Conservation (phyloP, 2,329 filamentous ascomycete species). For the Apiospora rasikravindrae region DNA sequence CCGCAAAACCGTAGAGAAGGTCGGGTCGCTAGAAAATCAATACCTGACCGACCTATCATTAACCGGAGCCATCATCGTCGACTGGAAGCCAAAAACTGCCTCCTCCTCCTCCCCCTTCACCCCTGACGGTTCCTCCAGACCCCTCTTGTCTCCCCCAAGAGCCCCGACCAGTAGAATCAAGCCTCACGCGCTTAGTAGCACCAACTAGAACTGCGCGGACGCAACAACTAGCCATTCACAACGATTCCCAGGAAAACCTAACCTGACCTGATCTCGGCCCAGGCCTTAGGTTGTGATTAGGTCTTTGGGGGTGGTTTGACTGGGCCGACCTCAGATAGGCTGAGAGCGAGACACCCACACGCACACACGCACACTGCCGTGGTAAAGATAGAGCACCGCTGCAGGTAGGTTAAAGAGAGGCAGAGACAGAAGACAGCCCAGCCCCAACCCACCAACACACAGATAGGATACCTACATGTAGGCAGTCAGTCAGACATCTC, state of each 20-base stretch:
- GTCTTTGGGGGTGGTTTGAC: constrained; percentile 16
- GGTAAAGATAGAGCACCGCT: constrained; percentile 10
- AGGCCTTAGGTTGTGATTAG: constrained; percentile 12
- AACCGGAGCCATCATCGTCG: not conserved
- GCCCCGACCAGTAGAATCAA: constrained; percentile 7
- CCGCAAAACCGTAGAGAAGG: not conserved
- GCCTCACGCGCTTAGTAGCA: constrained; percentile 16
- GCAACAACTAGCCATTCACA: constrained; percentile 12
- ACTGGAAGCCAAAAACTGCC: not conserved
- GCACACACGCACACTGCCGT: not conserved
- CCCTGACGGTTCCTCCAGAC: constrained; percentile 10
- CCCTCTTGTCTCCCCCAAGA: constrained; percentile 10
- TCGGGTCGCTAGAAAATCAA: not conserved
- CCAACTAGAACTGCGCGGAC: constrained; percentile 16
- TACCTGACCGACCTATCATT: not conserved
- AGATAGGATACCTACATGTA: not conserved
- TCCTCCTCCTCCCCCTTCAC: not conserved
- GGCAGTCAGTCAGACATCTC: not conserved
- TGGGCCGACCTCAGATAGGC: constrained; percentile 11
- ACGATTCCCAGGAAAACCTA: constrained; percentile 16
- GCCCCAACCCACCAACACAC: constrained; percentile 10
- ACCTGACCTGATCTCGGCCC: constrained; percentile 14
- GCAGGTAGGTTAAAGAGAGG: constrained; percentile 1
- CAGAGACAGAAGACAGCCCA: constrained; percentile 11
- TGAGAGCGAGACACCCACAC: constrained; percentile 13